Percentiles rank a stretch among this genome's conserved stretches.
Conservation (phyloP, 1,284 basidiomycete species). For the Cryptococcus sp. region DNA sequence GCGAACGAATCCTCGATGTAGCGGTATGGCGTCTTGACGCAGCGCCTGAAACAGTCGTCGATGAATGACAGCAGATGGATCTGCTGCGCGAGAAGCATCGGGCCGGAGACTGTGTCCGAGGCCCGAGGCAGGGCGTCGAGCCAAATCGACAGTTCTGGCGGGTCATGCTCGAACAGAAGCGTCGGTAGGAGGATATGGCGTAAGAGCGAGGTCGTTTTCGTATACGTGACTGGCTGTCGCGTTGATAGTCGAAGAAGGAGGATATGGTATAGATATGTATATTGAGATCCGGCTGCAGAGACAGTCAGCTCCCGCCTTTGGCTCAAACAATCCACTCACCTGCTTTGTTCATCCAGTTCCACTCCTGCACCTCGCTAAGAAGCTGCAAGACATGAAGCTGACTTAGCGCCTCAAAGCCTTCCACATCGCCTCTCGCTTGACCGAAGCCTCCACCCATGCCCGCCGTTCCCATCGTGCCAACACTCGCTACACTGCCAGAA, state of each 20-base stretch:
- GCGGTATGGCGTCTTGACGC: slow-evolving; percentile 78
- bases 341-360: slow-evolving; percentile 72
- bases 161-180: slow-evolving; percentile 79
- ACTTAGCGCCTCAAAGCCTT: slow-evolving; percentile 63
- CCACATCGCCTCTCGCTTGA: slow-evolving; percentile 51
- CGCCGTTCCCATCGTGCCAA: slow-evolving; percentile 49
- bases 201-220: slow-evolving; percentile 63
- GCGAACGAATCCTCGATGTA: slow-evolving; percentile 74
- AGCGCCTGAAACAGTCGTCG: slow-evolving; percentile 84
- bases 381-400: slow-evolving; percentile 79
- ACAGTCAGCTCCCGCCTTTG: neutral
- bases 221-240: slow-evolving; percentile 60
- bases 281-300: slow-evolving; percentile 51
- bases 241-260: slow-evolving; percentile 65
- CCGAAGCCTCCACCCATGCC: slow-evolving; percentile 56
- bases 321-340: slow-evolving; percentile 55
- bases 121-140: slow-evolving; percentile 59
- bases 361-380: slow-evolving; percentile 71
- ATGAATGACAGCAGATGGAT: slow-evolving; percentile 68
- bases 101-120: slow-evolving; percentile 59
- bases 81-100: slow-evolving; percentile 62
- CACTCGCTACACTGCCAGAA: slow-evolving; percentile 46
- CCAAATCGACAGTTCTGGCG: slow-evolving; percentile 74
- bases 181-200: slow-evolving; percentile 66
- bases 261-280: slow-evolving; percentile 64